Evolutionary conservation across 2,329 filamentous ascomycete genomes (phyloP), one percentile per base, ranked within the genome.

Genomic region (Plenodomus tracheiphilus): DNA sequence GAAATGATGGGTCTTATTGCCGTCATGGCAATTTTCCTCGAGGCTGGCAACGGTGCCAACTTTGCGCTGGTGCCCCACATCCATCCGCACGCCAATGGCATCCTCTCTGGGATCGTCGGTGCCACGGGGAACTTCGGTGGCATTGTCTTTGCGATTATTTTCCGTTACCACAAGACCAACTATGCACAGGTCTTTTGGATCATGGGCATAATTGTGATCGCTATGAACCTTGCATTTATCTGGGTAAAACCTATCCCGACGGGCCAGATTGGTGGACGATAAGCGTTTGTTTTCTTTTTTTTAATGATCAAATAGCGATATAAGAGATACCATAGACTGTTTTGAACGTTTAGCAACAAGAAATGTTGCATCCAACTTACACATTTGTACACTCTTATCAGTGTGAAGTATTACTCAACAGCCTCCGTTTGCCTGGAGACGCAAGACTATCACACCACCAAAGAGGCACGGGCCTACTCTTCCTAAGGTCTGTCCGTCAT

Each of bases 21-120:
- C 1, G 81, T 89, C 9, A 81, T 91, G 75, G 89, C 88, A 1
- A 80, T 96, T 68, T 96, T 96, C 76, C 74, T 91, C 37, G 90
- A 95, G 70, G 89, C 88, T 2, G 86, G 85, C 36, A 96, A 96
- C 67, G 92, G 92, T 0, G 85, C 89, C 35, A 94, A 89, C 74
- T 96, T 94, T 72, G 84, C 89, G 0, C 80, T 96, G 5, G 87
- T 96, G 19, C 91, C 91, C 3, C 92, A 96, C 67, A 87, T 96
- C 1, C 88, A 92, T 71, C 89, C 90, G 1, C 81, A 81, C 52
- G 89, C 90, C 51, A 96, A 96, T 71, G 91, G 90, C 71, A 78
- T 84, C 47, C 81, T 96, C 6, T 89, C 87, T 1, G 91, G 91
- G 11, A 77, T 89, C 30, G 87, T 90, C 0, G 92, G 92, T 9